Conservation (phyloP, 768 basidiomycete species). For the Sporobolomyces roseus region DNA sequence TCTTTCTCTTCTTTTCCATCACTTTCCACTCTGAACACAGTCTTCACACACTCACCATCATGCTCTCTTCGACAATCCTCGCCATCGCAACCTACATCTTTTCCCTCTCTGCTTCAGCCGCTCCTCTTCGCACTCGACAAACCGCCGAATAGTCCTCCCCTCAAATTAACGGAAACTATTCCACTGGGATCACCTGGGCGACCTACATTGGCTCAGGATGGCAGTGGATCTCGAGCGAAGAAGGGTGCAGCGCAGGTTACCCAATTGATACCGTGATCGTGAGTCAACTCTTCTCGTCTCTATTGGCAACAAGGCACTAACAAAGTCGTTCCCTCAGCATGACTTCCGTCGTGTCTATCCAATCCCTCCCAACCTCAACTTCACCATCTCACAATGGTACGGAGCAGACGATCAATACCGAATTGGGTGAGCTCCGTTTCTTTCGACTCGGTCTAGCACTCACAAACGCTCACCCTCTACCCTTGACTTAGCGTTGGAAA, state of each 20-base stretch:
- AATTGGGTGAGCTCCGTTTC: background rate
- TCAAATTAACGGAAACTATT: background rate
- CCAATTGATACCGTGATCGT: background rate
- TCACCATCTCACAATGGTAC: background rate
- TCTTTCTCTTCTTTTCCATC: background rate
- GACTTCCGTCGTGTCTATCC: too few relatives aligned
- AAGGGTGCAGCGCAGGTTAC: background rate
- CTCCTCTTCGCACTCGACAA: background rate
- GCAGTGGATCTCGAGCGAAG: background rate
- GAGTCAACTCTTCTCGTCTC: background rate
- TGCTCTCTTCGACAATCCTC: background rate
- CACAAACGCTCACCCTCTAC: too few relatives aligned
- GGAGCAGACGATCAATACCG: constrained; percentile 2
- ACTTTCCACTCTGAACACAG: background rate
- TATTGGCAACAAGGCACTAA: too few relatives aligned
- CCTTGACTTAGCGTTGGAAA: background rate
- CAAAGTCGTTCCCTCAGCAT: too few relatives aligned
- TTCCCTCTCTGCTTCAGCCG: background rate
- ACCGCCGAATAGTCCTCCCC: background rate
- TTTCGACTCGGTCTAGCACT: too few relatives aligned
- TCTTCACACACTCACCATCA: background rate
- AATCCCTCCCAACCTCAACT: too few relatives aligned
- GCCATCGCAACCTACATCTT: background rate
- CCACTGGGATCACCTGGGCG: background rate
- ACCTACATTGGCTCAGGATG: background rate